phyloP scores from a whole-genome alignment of 441 rosid species.

The Arabidopsis hybrid region DNA sequence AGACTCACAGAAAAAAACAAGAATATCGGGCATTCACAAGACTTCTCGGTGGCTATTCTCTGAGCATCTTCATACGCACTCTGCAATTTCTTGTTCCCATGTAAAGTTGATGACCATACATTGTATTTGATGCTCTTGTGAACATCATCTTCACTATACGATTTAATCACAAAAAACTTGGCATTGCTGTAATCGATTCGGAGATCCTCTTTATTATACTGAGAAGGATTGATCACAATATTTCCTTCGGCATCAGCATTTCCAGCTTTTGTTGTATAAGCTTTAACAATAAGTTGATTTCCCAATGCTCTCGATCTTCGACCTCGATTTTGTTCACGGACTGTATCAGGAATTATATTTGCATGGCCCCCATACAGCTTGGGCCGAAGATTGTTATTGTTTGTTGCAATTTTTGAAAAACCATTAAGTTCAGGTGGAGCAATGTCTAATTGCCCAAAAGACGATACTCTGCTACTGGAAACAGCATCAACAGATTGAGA shows the following conservation, averaged over 20 bases:
- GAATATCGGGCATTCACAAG: conserved; percentile 69
- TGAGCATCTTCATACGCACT: conserved; percentile 80
- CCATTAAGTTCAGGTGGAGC: conserved; percentile 48
- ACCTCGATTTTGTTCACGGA: conserved; percentile 67
- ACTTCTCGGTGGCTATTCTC: conserved; percentile 56
- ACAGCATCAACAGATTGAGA: conserved; percentile 51
- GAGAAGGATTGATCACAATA: conserved; percentile 62
- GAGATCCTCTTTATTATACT: conserved; percentile 80
- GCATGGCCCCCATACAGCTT: conserved; percentile 53
- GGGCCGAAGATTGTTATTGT: conserved; percentile 55
- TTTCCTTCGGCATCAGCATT: conserved; percentile 63
- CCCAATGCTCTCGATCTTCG: conserved; percentile 62
- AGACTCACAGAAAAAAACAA: conserved; percentile 86
- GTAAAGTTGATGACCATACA: conserved; percentile 94
- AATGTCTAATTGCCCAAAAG: conserved; percentile 57
- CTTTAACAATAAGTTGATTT: conserved; percentile 67
- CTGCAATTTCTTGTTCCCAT: conserved; percentile 93
- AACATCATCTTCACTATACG: conserved; percentile 96
- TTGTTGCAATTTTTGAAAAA: conserved; percentile 55
- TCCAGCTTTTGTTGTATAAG: conserved; percentile 69
- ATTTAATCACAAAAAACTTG: conserved; percentile 88
- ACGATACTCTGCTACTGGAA: conserved; percentile 54
- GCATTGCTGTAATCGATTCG: conserved; percentile 61
- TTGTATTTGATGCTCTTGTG: conserved; percentile 94
- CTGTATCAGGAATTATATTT: conserved; percentile 50